Conservation (phyloP, 2,329 filamentous ascomycete species). For the Plenodomus tracheiphilus region DNA sequence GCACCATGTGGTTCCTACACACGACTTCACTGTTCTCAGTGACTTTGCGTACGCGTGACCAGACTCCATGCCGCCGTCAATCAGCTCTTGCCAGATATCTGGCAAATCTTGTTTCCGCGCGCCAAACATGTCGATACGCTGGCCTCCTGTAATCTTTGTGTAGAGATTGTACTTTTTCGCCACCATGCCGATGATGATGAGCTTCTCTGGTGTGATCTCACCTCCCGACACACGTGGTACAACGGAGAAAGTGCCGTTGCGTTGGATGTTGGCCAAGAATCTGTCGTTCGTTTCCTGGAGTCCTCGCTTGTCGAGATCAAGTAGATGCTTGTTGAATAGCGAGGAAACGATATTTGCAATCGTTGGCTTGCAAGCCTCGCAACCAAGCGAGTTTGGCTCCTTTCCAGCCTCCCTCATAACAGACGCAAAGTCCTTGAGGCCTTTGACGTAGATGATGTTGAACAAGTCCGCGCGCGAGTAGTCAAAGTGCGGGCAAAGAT, state of each 20-base stretch:
- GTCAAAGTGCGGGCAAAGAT: slow-evolving; percentile 82
- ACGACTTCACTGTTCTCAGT: slow-evolving; percentile 86
- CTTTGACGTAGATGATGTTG: slow-evolving; percentile 83
- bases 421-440: slow-evolving; percentile 69
- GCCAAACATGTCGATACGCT: slow-evolving; percentile 92
- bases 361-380: slow-evolving; percentile 83
- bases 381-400: slow-evolving; percentile 72
- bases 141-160: slow-evolving; percentile 89
- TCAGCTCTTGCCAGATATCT: slow-evolving; percentile 77
- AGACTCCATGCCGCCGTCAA: slow-evolving; percentile 85
- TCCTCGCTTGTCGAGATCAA: slow-evolving; percentile 70
- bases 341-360: slow-evolving; percentile 80
- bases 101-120: slow-evolving; percentile 84
- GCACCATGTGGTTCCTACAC: slow-evolving; percentile 90
- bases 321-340: slow-evolving; percentile 81
- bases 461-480: slow-evolving; percentile 87
- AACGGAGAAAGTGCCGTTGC: slow-evolving; percentile 89
- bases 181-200: slow-evolving; percentile 81
- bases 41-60: slow-evolving; percentile 92
- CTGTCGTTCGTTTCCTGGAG: slow-evolving; percentile 90
- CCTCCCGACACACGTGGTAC: slow-evolving; percentile 81
- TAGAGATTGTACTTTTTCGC: slow-evolving; percentile 84
- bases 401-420: slow-evolving; percentile 81
- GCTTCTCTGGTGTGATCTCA: slow-evolving; percentile 84
- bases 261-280: slow-evolving; percentile 86